phyloP scores from a whole-genome alignment of 192 early-diverging fungal species.

The Coemansia sp. region DNA sequence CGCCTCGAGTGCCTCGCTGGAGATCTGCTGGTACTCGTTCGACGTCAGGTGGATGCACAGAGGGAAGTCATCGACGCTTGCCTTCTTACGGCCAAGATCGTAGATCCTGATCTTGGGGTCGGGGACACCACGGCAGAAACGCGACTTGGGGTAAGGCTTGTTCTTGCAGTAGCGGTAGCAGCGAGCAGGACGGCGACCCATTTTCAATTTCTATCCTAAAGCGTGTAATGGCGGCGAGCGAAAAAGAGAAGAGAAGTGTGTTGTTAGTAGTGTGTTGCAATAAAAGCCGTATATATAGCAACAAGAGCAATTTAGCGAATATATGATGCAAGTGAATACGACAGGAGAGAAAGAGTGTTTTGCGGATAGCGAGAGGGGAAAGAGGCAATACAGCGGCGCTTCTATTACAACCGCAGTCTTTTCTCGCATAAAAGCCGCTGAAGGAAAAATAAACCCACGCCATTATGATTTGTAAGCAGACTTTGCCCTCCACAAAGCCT shows the following conservation, averaged over 20 bases:
- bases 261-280: neutral
- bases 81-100: conserved; percentile 98
- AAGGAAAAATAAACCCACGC: neutral
- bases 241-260: neutral
- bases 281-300: neutral
- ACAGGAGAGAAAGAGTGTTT: neutral
- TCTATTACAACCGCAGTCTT: neutral
- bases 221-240: neutral
- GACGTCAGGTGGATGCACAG: conserved; percentile 94
- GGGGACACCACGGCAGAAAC: conserved; percentile 98
- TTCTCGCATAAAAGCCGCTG: neutral
- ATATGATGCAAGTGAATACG: neutral
- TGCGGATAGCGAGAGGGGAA: neutral
- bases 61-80: conserved; percentile 97
- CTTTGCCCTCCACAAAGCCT: neutral
- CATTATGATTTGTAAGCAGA: conserved; percentile 4
- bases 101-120: conserved; percentile 98
- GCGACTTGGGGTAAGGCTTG: conserved; percentile 99
- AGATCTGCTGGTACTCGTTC: conserved; percentile 97
- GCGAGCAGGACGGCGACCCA: conserved; percentile 99
- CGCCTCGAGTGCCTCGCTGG: conserved; percentile 98
- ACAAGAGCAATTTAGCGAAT: neutral
- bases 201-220: conserved; percentile 57
- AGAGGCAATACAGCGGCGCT: neutral
- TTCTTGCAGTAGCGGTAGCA: conserved; percentile 99